Base-by-base conservation (phyloP, 2,329 filamentous ascomycete species). In the Hirsutella minnesotensis region DNA sequence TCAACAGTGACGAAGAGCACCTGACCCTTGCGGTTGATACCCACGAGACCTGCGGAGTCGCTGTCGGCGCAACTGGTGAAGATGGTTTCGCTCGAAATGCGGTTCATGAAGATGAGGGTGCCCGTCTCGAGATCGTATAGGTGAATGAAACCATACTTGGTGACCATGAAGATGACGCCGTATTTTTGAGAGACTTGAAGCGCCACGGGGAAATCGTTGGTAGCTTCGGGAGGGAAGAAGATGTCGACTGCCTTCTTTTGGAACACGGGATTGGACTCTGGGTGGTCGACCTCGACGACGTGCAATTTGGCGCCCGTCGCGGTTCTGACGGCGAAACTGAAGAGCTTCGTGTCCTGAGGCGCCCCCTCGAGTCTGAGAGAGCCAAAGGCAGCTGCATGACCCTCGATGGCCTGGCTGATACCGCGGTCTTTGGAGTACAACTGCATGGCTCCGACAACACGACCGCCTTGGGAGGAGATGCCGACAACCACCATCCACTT, bases 401-500 rank as follows among this genome's bases (percentile, higher is more conserved):
- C 92, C 68, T 98, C 92, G 55, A 98, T 96, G 48, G 89, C 83
- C 66, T 98, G 94, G 66, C 90, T 96, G 61, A 98, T 95, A 42
- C 89, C 89, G 51, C 92, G 83, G 55, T 95, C 90, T 62, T 83
- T 88, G 46, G 92, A 96, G 68, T 95, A 96, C 30, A 98, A 77
- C 67, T 98, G 94, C 83, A 98, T 92, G 49, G 86, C 86, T 52
- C 92, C 92, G 35, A 94, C 89, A 35, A 98, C 89, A 47, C 92
- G 86, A 44, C 89, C 90, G 61, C 89, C 82, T 59, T 94, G 85
- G 61, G 89, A 86, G 46, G 89, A 89, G 56, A 98, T 98, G 56
- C 92, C 92, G 45, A 98, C 88, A 44, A 95, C 82, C 24, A 94
- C 89, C 81, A 94, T 94, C 92, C 92, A 98, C 67, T 95, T 95